These are phyloP conservation scores for Penicillium paneum DNA, from an alignment of 2,329 filamentous ascomycete species.

Conservation along the genomic window DNA sequence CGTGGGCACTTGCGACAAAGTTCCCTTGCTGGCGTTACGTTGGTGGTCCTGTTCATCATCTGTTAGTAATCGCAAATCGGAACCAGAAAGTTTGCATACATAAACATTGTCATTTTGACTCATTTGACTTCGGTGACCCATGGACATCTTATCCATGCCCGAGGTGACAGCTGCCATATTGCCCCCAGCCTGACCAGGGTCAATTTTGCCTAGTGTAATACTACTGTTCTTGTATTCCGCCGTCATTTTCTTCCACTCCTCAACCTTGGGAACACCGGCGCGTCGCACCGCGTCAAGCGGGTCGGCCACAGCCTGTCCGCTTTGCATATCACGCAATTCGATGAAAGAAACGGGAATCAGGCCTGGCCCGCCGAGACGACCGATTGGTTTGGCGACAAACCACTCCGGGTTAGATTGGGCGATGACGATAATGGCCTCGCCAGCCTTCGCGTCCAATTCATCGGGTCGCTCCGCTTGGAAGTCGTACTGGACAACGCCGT, in stretches of 20 bases:
- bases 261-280: slow-evolving; percentile 88
- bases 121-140: slow-evolving; percentile 55
- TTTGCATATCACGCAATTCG: slow-evolving; percentile 91
- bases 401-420: slow-evolving; percentile 98
- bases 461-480: slow-evolving; percentile 94
- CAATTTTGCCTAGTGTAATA: slow-evolving; percentile 90
- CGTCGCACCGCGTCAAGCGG: slow-evolving; percentile 79
- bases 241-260: slow-evolving; percentile 99
- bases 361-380: slow-evolving; percentile 88
- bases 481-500: slow-evolving; percentile 95
- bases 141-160: slow-evolving; percentile 74
- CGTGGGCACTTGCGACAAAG: slow-evolving; percentile 27
- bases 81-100: slow-evolving; percentile 42
- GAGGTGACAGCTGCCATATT: slow-evolving; percentile 61
- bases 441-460: slow-evolving; percentile 89
- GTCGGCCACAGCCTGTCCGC: slow-evolving; percentile 76
- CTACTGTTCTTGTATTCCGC: slow-evolving; percentile 99
- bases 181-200: slow-evolving; percentile 39
- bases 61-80: neutral
- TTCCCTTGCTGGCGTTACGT: slow-evolving; percentile 39
- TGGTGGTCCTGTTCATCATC: slow-evolving; percentile 31
- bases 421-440: slow-evolving; percentile 96
- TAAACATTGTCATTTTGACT: slow-evolving; percentile 50
- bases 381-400: slow-evolving; percentile 99
- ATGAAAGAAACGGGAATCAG: slow-evolving; percentile 96